Evolutionary conservation across 2,329 filamentous ascomycete species (phyloP), one percentile per base, ranked within the genome.

Genomic region (Ilyonectria robusta): DNA sequence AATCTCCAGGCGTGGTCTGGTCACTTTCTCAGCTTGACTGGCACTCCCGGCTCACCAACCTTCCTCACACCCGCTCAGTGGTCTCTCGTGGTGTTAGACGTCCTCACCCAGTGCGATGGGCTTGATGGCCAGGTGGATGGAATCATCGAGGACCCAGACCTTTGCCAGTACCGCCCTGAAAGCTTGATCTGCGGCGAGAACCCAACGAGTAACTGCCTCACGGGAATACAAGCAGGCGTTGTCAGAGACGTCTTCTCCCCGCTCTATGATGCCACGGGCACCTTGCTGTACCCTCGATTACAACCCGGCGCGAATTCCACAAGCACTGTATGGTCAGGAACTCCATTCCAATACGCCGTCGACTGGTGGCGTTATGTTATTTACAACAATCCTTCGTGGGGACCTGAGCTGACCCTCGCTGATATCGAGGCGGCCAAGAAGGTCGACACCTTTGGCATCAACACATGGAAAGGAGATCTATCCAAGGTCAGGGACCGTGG

Each of bases 91-190:
- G 80, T 72, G 13, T 51, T 77, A 3, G 83, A 85, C 60, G 80
- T 87, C 2, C 60, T 83, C 21, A 76, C 76, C 47, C 85, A 88
- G 72, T 88, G 86, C 68, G 86, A 88, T 71, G 75, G 65, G 1
- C 76, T 82, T 51, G 86, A 88, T 70, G 85, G 86, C 2, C 74
- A 85, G 4, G 66, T 76, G 6, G 86, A 88, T 67, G 81, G 80
- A 31, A 86, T 88, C 68, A 79, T 88, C 58, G 84, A 82, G 57
- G 77, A 82, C 37, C 84, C 86, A 0, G 75, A 77, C 17, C 73
- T 77, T 17, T 89, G 86, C 76, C 73, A 80, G 62, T 80, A 87
- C 60, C 78, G 82, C 68, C 82, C 79, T 35, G 77, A 80, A 26
- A 70, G 76, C 3, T 76, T 86, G 13, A 77, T 81, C 21, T 86